Percentiles rank a stretch among this genome's conserved stretches.
Conservation (phyloP, 495 filamentous ascomycete species). For the Bombardia bombarda region DNA sequence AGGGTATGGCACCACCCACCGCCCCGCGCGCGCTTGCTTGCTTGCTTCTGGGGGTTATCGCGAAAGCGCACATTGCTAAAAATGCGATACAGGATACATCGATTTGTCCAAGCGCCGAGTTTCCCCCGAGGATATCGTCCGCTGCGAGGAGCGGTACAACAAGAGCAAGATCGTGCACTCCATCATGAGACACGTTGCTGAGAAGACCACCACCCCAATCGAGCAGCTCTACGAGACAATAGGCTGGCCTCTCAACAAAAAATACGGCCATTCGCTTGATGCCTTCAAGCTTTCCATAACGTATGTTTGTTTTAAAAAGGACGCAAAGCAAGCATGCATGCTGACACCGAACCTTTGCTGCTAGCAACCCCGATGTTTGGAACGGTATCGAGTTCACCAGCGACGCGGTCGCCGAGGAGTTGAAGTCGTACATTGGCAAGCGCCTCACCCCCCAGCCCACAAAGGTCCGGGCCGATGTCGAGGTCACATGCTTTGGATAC, state of each 20-base stretch:
- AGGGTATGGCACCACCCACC: constrained; percentile 47
- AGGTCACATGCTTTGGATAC: constrained; percentile 97
- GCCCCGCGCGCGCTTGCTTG: no score
- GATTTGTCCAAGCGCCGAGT: constrained; percentile 97
- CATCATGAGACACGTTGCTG: constrained; percentile 95
- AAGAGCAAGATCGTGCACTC: constrained; percentile 99
- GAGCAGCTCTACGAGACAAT: constrained; percentile 89
- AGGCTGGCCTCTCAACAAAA: constrained; percentile 95
- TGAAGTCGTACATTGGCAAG: constrained; percentile 90
- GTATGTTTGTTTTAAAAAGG: constrained; percentile 39
- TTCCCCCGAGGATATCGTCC: constrained; percentile 92
- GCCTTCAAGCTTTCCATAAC: constrained; percentile 99
- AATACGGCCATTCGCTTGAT: constrained; percentile 92
- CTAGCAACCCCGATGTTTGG: constrained; percentile 92
- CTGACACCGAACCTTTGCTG: constrained; percentile 2
- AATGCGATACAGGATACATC: constrained; percentile 53
- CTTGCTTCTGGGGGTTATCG: no score
- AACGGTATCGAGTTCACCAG: constrained; percentile 81
- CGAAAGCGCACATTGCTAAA: constrained; percentile 49
- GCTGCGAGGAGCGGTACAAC: constrained; percentile 98
- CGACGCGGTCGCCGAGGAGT: constrained; percentile 75
- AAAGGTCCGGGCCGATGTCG: constrained; percentile 95
- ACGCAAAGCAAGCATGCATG: background rate
- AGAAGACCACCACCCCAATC: constrained; percentile 90
- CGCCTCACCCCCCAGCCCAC: constrained; percentile 93